Evolutionary conservation across 2,329 filamentous ascomycete species (phyloP), one percentile per base, ranked within the genome.

Genomic region (Exophiala sp.): DNA sequence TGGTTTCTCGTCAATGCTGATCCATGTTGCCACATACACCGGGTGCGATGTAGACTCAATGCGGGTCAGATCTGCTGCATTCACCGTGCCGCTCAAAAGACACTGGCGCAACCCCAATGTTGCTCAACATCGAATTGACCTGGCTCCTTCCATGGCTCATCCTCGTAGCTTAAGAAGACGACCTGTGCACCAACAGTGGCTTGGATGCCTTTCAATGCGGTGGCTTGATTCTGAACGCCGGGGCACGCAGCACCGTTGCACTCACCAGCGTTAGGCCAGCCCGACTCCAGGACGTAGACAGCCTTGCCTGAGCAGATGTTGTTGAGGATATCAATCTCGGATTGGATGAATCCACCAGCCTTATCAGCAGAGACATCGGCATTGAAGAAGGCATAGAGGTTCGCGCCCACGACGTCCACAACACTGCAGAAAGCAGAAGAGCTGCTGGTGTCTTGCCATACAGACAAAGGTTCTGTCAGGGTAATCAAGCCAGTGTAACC

Each of bases 341-440:
- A 65, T 58, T 76, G 71, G 62, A 90, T 86, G 68, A 96, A 96
- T 45, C 73, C 67, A 66, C 91, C 91, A 48, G 90, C 89, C 43
- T 78, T 64, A 2, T 70, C 63, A 53, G 89, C 79, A 19, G 70
- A 65, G 58, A 83, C 77, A 51, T 78, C 73, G 39, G 80, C 66
- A 76, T 94, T 94, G 85, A 96, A 97, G 85, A 86, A 96, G 60
- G 90, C 83, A 75, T 97, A 90, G 64, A 94, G 82, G 78, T 96
- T 95, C 70, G 81, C 82, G 69, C 84, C 86, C 30, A 88, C 78
- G 55, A 94, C 74, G 65, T 95, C 89, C 52, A 96, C 76, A 62
- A 76, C 78, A 29, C 64, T 62, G 78, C 91, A 96, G 56, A 96
- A 77, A 42, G 69, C 70, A 24, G 55, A 52, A 16, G 66, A 43